Conservation (phyloP, 768 basidiomycete genomes). For the Symmetrospora coprosmae region DNA sequence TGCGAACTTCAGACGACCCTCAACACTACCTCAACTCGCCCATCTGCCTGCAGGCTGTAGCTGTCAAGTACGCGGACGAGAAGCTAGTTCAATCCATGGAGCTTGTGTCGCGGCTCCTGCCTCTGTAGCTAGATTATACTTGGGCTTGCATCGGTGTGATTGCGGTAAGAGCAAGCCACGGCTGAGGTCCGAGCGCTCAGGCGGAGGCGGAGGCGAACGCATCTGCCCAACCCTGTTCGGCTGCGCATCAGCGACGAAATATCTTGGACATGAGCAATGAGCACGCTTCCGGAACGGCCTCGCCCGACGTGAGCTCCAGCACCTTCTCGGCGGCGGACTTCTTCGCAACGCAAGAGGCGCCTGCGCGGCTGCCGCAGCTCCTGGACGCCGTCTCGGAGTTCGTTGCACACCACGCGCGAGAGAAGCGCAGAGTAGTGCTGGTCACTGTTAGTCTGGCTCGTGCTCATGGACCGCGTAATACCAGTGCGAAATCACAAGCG, state of each 20-base stretch:
- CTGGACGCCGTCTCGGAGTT: constrained; percentile 54
- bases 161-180: too few relatives aligned
- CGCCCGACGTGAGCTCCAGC: neutral
- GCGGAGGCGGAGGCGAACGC: too few relatives aligned
- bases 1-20: neutral
- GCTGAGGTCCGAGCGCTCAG: too few relatives aligned
- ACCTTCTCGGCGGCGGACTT: constrained; percentile 41
- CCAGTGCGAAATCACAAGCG: too few relatives aligned
- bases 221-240: too few relatives aligned
- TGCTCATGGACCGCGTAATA: too few relatives aligned
- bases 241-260: too few relatives aligned
- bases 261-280: neutral
- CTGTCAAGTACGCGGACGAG: neutral
- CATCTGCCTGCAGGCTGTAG: neutral
- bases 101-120: too few relatives aligned
- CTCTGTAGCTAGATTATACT: too few relatives aligned
- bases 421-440: constrained; percentile 66
- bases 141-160: too few relatives aligned
- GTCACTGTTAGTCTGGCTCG: constrained; percentile 60
- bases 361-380: constrained; percentile 56
- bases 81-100: neutral
- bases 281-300: neutral
- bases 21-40: neutral
- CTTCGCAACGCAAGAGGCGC: constrained; percentile 74
- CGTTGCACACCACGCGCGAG: constrained; percentile 50